Evolutionary conservation across 2,329 filamentous ascomycete species (phyloP), one percentile per base, ranked within the genome.

Genomic region (Cryphonectria radicalis): DNA sequence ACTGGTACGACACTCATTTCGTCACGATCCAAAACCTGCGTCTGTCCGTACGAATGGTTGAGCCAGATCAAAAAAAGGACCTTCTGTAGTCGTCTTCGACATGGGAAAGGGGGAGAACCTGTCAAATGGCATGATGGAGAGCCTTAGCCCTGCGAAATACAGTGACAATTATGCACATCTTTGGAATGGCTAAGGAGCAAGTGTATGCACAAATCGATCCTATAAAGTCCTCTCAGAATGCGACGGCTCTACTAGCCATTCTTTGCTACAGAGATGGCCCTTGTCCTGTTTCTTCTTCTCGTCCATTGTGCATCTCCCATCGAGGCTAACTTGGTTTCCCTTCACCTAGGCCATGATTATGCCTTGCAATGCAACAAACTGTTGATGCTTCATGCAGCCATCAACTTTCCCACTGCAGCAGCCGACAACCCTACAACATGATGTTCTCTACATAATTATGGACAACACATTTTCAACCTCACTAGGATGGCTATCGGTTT

Each of bases 21-120:
- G 91, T 93, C 62, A 98, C 95, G 76, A 91, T 98, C 60, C 91
- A 95, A 32, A 97, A 97, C 76, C 84, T 99, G 11, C 90, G 95
- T 6, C 84, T 98, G 3, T 93, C 95, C 0, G 94, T 98, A 0
- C 89, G 90, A 63, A 89, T 87, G 0, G 85, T 98, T 10, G 86
- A 91, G 66, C 87, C 90, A 22, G 94, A 93, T 13, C 95, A 99
- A 99, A 81, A 94, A 95, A 8, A 96, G 95, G 0, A 97, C 95
- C 0, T 87, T 99, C 68, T 13, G 95, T 95, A 0, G 84, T 98
- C 67, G 86, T 92, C 50, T 82, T 93, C 63, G 91, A 94, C 73
- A 85, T 90, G 78, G 91, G 94, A 78, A 89, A 92, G 73, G 90
- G 90, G 79, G 92, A 92, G 1, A 95, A 93, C 78, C 83, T 95